phyloP scores from a whole-genome alignment of 73 alveolate genomes.

The Diophrys appendiculata region DNA sequence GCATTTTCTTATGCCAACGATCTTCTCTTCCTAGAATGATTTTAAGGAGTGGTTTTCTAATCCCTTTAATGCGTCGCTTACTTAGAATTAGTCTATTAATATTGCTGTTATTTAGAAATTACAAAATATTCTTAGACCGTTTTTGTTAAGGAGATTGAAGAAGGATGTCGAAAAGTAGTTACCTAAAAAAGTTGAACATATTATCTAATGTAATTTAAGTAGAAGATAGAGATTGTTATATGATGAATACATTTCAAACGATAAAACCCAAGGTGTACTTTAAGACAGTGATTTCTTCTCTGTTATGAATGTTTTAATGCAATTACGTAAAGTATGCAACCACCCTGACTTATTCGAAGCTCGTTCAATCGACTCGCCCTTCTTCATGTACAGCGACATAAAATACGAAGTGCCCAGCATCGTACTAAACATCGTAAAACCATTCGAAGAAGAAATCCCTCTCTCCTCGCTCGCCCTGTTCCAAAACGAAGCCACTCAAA shows the following conservation, averaged over 20 bases:
- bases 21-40: slow-evolving; percentile 74
- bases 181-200: slow-evolving; percentile 95
- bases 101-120: slow-evolving; percentile 83
- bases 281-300: slow-evolving; percentile 87
- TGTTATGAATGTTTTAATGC: slow-evolving; percentile 96
- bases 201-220: slow-evolving; percentile 90
- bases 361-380: slow-evolving; percentile 91
- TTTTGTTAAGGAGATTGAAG: slow-evolving; percentile 96
- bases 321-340: slow-evolving; percentile 98
- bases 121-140: slow-evolving; percentile 95
- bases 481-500: no score
- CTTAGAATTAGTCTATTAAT: slow-evolving; percentile 80
- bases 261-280: slow-evolving; percentile 79
- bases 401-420: slow-evolving; percentile 18
- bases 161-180: slow-evolving; percentile 98
- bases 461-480: no score
- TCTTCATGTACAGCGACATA: slow-evolving; percentile 40
- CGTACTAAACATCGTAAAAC: slow-evolving; percentile 68
- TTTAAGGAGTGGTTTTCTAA: slow-evolving; percentile 94
- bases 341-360: slow-evolving; percentile 99
- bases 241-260: slow-evolving; percentile 96
- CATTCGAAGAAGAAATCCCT: slow-evolving; percentile 84
- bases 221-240: slow-evolving; percentile 95
- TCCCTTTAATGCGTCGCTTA: slow-evolving; percentile 91
- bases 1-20: slow-evolving; percentile 99